Conservation (phyloP, 2,329 filamentous ascomycete species). For the Arthrobotrys sphaeroides region DNA sequence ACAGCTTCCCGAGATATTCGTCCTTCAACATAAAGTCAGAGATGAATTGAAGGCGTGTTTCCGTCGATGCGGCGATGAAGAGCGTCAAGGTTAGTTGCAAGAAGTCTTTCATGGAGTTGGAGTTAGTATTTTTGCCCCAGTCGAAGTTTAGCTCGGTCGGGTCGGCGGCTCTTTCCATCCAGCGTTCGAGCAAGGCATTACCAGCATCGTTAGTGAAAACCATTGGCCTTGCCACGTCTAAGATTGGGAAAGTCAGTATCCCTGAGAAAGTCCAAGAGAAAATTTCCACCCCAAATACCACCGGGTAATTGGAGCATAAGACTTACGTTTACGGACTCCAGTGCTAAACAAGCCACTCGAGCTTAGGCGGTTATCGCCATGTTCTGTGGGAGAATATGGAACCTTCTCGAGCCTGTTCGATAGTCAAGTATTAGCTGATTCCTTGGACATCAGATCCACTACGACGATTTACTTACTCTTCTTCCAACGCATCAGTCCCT, state of each 20-base stretch:
- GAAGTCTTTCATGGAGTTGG: conserved; percentile 28
- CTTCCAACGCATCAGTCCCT: not conserved
- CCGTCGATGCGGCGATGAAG: not conserved
- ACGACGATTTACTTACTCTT: not conserved
- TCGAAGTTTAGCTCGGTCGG: conserved; percentile 15
- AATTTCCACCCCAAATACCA: not conserved
- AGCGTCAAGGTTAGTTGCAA: conserved; percentile 12
- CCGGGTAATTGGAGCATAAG: not conserved
- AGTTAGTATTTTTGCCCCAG: not conserved
- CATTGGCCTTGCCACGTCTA: conserved; percentile 1
- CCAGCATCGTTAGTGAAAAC: conserved; percentile 5
- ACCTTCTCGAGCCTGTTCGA: conserved; percentile 2
- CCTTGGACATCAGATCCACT: not conserved
- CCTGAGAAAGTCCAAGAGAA: not conserved
- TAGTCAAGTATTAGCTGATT: not conserved
- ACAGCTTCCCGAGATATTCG: conserved; percentile 14
- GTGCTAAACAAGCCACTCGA: not conserved
- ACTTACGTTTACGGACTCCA: not conserved
- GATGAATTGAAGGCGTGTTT: conserved; percentile 19
- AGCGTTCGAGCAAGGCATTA: not conserved
- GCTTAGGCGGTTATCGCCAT: not conserved
- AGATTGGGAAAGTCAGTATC: not conserved
- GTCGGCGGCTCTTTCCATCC: conserved; percentile 1
- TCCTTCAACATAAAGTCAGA: conserved; percentile 26
- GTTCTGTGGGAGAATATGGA: not conserved